A percentile compares a stretch with the other conserved stretches of the same genome.
These are phyloP conservation scores for Vanderwaltozyma verrucispora DNA, from an alignment of 805 yeast species.

Conservation along the genomic window DNA sequence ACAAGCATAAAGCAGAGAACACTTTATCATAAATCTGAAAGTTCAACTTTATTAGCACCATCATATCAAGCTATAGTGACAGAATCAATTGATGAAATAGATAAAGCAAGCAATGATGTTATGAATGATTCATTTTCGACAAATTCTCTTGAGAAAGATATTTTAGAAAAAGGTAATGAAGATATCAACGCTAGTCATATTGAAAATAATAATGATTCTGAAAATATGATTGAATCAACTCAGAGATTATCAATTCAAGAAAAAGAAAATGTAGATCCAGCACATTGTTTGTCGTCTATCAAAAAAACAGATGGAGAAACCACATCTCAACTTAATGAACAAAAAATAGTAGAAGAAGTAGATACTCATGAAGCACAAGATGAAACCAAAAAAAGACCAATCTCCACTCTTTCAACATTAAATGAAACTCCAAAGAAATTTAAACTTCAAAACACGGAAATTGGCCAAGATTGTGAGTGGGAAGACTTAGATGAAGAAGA, in stretches of 20 bases:
- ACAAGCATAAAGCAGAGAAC: too few species aligned
- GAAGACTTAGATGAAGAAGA: conserved; percentile 77
- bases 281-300: not conserved
- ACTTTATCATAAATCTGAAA: too few species aligned
- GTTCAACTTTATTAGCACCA: too few species aligned
- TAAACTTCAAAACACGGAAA: conserved; percentile 21
- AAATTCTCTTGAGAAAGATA: too few species aligned
- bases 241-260: conserved; percentile 1
- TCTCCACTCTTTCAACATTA: conserved; percentile 26
- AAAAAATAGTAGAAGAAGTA: not conserved
- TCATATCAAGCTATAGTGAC: too few species aligned
- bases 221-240: conserved; percentile 1
- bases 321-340: not conserved
- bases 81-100: too few species aligned
- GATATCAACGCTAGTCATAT: too few species aligned
- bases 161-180: too few species aligned
- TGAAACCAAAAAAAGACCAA: conserved; percentile 22
- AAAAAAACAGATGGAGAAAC: not conserved
- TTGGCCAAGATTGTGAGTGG: conserved; percentile 38
- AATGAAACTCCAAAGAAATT: conserved; percentile 25
- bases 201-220: too few species aligned
- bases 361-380: not conserved
- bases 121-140: too few species aligned
- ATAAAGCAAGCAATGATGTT: too few species aligned
- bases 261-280: conserved; percentile 1